phyloP scores from a whole-genome alignment of 176 grass and related monocot genomes.

The Eragrostis nindensis region DNA sequence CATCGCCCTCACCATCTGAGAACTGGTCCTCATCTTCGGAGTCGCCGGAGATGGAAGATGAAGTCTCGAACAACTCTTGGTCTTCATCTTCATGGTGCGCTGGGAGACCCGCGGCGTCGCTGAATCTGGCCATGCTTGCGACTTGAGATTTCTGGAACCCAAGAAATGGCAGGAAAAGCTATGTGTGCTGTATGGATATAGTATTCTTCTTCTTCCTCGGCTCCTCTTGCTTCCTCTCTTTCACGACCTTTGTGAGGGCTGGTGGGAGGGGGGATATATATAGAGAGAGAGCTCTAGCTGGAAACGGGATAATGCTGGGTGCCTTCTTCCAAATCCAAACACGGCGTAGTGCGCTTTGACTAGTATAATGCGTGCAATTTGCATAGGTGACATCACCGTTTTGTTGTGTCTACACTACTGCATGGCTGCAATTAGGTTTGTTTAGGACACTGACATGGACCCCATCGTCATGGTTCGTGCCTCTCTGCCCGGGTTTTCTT shows the following conservation, averaged over 20 bases:
- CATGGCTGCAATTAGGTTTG: constrained; percentile 11
- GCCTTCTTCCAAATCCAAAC: constrained; percentile 39
- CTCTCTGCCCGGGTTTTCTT: neutral
- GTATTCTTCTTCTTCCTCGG: constrained; percentile 27
- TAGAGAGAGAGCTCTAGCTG: constrained; percentile 40
- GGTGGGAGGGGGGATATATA: neutral
- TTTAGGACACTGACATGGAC: constrained; percentile 35
- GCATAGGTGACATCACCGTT: constrained; percentile 38
- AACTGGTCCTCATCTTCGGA: constrained; percentile 51
- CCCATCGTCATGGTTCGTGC: neutral
- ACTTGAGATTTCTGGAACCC: constrained; percentile 10
- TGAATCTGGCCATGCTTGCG: constrained; percentile 37
- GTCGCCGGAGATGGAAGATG: constrained; percentile 61
- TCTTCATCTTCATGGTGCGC: constrained; percentile 51
- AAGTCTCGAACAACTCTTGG: constrained; percentile 61
- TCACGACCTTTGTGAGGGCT: constrained; percentile 27
- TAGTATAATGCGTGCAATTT: constrained; percentile 20
- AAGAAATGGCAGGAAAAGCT: constrained; percentile 11
- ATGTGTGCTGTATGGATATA: constrained; percentile 26
- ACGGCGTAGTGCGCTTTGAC: constrained; percentile 46
- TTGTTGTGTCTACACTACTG: neutral
- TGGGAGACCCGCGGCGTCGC: constrained; percentile 28
- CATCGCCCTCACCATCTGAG: constrained; percentile 37
- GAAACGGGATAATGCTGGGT: constrained; percentile 42
- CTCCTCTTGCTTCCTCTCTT: constrained; percentile 27